Evolutionary conservation across 768 basidiomycete genomes (phyloP), one percentile per base, ranked within the genome.

Genomic region (Clitopilus hobsonii): DNA sequence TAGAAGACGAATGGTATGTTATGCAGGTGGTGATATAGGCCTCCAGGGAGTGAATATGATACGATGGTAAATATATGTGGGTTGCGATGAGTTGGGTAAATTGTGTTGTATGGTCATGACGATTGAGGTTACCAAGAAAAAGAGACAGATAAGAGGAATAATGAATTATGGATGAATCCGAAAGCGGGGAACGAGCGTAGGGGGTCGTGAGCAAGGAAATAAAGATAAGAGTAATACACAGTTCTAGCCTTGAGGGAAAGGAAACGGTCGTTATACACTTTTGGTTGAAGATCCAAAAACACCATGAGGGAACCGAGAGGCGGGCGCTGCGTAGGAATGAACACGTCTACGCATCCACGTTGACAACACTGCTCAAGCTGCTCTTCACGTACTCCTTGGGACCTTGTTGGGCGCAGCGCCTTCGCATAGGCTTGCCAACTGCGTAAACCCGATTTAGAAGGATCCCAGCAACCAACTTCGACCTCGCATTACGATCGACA

Each of bases 391-490:
- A 84, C 58, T 67, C 65, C 59, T 66, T 71, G 27, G 71, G 71
- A 27, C 41, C 60, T 6, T 65, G 61, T 27, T 65, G 59, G 11
- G 64, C 66, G 3, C 69, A 69, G 29, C 69, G 58, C 55, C 78
- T 68, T n/a, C 81, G 70, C 73, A 80, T 73, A 0, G 82, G 82
- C 54, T 72, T 74, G n/a, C 82, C 81, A 3, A 74, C 74, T 0
- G 71, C 75, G 57, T 77, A 76, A 29, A 81, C 76, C 20, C 83
- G 72, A 60, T 78, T 79, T 24, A 86, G 70, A 27, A 86, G 65
- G 47, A 82, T 82, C 18, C 80, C 81, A 2, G 84, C 84, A 0
- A 86, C 82, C 52, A 84, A 74, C 61, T 74, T 75, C 55, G 77
- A 74, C 13, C 75, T 71, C 5, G 74, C 71, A 54, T 63, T 61